Base-by-base conservation (phyloP, 306 rosid species). In the Vigna unguiculata region DNA sequence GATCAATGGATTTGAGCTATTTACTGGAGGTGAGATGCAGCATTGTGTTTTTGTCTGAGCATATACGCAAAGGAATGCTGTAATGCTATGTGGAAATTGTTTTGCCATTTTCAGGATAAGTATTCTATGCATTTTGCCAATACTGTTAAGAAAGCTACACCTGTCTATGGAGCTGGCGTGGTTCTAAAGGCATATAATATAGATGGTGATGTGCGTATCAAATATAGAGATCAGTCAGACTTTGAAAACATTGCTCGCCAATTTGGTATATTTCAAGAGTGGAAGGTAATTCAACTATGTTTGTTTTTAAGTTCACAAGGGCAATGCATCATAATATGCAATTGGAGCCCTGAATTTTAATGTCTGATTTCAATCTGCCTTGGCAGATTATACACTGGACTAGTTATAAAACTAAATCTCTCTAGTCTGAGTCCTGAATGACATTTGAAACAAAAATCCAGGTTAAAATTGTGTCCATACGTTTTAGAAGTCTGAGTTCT, bases 261-360 rank as follows among this genome's bases (percentile, higher is more conserved):
- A 76, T 94, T 94, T 60, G 97, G 97, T 82, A 86, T 94, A 75
- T 94, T 94, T 70, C 88, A 94, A 84, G 98, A 94, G 77, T 94
- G 98, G 98, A 94, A 94, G 98, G 98, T 93, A 70, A 67, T 77
- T 83, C 62, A 45, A 34, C 66, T 64, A 57, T 34, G 75, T 76
- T 73, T 63, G 34, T 66, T 62, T 62, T 62, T 65, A 19, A 63
- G 20, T 72, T 47, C 21, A 9, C 48, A 58, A 81, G 38, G 46
- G 25, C 55, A 43, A 41, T 32, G 75, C 47, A 65, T 71, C 47
- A 25, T 70, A 34, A 40, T 71, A 40, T 9, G 9, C 65, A 49
- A 59, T 45, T 64, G 15, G 48, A 36, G 40, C 36, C 38, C 68
- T 54, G 32, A 54, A 47, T 40, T 64, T 38, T 63, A 54, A 67